phyloP scores from a whole-genome alignment of 179 eudicot genomes.

The Nepenthes alata region DNA sequence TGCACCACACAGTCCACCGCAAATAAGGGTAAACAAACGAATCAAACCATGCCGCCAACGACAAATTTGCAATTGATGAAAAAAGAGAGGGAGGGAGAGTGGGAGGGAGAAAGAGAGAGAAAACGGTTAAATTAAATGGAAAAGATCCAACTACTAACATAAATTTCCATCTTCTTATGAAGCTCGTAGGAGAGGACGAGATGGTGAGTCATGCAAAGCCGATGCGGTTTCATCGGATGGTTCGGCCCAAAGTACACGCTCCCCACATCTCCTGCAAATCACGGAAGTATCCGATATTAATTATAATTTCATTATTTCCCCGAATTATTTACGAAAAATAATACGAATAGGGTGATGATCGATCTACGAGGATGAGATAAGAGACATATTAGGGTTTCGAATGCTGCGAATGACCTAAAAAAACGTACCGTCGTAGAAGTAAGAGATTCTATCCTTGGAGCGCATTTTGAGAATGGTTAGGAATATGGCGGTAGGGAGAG shows the following conservation, averaged over 20 bases:
- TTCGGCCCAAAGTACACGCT: constrained; percentile 90
- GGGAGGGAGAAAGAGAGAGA: too few species aligned
- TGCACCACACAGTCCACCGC: constrained; percentile 13
- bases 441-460: constrained; percentile 74
- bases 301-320: too few species aligned
- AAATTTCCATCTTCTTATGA: constrained; percentile 84
- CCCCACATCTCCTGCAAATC: constrained; percentile 79
- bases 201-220: constrained; percentile 93
- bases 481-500: too few species aligned
- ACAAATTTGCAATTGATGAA: not conserved
- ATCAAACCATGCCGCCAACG: too few species aligned
- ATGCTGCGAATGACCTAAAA: too few species aligned
- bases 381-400: too few species aligned
- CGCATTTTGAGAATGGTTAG: constrained; percentile 34
- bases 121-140: not conserved
- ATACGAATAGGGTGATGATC: too few species aligned
- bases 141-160: constrained; percentile 28
- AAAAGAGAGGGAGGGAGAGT: not conserved
- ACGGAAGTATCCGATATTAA: not conserved
- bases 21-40: not conserved
- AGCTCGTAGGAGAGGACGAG: constrained; percentile 80
- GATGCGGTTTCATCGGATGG: constrained; percentile 96
- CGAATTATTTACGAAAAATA: too few species aligned
- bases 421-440: constrained; percentile 73
- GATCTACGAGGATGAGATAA: too few species aligned